phyloP scores from a whole-genome alignment of 495 filamentous ascomycete species.

The Apodospora peruviana region DNA sequence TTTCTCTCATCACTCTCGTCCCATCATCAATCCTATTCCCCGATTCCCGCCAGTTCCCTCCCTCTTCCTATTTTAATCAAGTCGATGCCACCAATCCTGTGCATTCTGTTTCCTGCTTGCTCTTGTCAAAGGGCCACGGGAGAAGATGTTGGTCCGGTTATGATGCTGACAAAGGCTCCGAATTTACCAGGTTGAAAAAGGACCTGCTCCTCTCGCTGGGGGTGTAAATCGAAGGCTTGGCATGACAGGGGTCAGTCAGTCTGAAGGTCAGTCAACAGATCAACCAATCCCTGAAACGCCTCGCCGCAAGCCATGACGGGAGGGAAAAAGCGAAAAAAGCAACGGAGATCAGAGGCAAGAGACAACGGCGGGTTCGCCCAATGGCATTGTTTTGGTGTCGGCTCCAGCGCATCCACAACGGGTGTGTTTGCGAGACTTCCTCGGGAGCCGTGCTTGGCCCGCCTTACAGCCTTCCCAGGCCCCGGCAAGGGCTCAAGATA shows the following conservation, averaged over 20 bases:
- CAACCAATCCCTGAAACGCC: constrained; percentile 25
- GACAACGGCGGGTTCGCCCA: constrained; percentile 1
- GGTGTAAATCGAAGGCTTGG: constrained; percentile 24
- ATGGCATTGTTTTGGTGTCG: not conserved
- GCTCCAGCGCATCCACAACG: not conserved
- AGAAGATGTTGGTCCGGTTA: no score
- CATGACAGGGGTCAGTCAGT: constrained; percentile 21
- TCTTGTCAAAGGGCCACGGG: no score
- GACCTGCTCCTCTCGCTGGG: constrained; percentile 14
- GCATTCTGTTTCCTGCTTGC: no score
- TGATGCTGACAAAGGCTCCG: constrained; percentile 14
- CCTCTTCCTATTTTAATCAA: no score
- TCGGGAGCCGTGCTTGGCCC: not conserved
- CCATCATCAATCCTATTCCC: no score
- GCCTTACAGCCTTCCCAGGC: constrained; percentile 1
- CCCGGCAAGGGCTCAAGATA: not conserved
- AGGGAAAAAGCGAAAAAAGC: no score
- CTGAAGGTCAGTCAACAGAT: constrained; percentile 22
- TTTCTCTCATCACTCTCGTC: no score
- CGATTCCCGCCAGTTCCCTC: no score
- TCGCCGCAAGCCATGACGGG: constrained; percentile 16
- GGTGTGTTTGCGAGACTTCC: not conserved
- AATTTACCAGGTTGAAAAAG: constrained; percentile 11
- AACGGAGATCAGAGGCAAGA: no score
- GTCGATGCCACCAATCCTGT: no score